phyloP scores from a whole-genome alignment of 179 eudicot species.

The Beta corolliflora region DNA sequence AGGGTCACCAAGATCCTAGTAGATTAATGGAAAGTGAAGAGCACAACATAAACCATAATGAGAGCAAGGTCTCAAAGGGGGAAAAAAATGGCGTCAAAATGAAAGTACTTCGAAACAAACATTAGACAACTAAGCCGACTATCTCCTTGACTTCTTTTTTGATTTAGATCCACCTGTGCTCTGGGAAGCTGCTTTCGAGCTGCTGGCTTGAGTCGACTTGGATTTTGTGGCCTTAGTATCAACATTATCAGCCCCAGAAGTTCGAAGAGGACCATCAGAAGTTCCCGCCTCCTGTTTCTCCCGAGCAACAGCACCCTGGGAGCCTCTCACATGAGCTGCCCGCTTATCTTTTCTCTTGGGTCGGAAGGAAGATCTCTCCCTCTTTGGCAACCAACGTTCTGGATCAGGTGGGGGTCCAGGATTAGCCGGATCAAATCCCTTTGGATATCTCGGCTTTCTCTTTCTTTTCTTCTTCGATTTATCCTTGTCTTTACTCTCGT shows the following conservation, averaged over 20 bases:
- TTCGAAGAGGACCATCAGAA: constrained; percentile 30
- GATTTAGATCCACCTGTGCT: constrained; percentile 52
- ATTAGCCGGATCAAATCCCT: constrained; percentile 84
- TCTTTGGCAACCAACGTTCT: constrained; percentile 82
- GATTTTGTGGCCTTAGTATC: constrained; percentile 34
- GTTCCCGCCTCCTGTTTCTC: constrained; percentile 52
- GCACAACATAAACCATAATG: background rate
- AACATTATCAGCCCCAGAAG: constrained; percentile 21
- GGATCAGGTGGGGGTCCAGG: constrained; percentile 92
- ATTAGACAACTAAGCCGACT: constrained; percentile 46
- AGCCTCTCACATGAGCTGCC: constrained; percentile 77
- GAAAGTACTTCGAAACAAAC: background rate
- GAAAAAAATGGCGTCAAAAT: background rate
- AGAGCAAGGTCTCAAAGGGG: background rate
- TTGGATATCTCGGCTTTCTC: constrained; percentile 92
- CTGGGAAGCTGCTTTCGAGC: constrained; percentile 51
- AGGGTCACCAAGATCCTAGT: background rate
- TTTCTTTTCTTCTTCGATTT: constrained; percentile 84
- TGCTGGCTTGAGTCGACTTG: constrained; percentile 51
- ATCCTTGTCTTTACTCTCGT: constrained; percentile 62
- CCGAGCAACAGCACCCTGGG: constrained; percentile 83
- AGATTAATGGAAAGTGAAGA: background rate
- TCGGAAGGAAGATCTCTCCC: constrained; percentile 78
- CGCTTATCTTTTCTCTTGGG: constrained; percentile 91
- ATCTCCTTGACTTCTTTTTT: constrained; percentile 65